Evolutionary conservation across 768 basidiomycete genomes (phyloP), one percentile per base, ranked within the genome.

Genomic region (Mycena vulgaris): DNA sequence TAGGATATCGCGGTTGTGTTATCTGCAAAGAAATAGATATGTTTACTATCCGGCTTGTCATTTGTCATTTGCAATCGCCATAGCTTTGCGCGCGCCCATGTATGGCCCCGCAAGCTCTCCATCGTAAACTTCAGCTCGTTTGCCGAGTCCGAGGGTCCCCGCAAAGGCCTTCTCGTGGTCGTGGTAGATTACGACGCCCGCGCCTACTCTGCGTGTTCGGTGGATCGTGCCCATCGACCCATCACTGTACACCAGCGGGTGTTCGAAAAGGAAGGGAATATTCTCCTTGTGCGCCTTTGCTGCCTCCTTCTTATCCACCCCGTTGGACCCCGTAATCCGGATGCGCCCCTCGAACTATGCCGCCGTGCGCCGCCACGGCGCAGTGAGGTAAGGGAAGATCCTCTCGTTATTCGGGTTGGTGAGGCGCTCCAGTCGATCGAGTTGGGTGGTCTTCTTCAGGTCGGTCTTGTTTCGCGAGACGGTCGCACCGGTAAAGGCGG

Each of bases 291-390:
- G 69, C 16, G 9, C 48, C 19, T 67, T 47, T 8, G 72, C 72
- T 16, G 52, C 69, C 0, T 70, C 68, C 37, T 70, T 27, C 48
- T 73, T 73, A 2, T 62, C 39, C 31, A 58, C 58, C 63, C 66
- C 66, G 68, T 30, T 10, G n/a, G 37, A 62, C 37, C 17, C 69
- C 28, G 52, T 45, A 55, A 28, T 73, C 39, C 28, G 31, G 21
- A 75, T 25, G 28, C 71, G 62, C 21, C 51, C 28, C 10, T 9
- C 9, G 45, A 66, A 76, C 16, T 33, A 30, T 1, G 66, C 45
- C 17, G 37, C 47, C 11, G 68, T 59, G n/a, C 63, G 53, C 17
- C 73, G 56, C 79, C 75, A 79, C 3, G 76, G 77, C 14, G 75
- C 63, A 0, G 61, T 49, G 10, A 79, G 74, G 47, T 56, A 77